phyloP scores from a whole-genome alignment of 108 stramenopile genomes.

The Cyclostephanos invisitatus region DNA sequence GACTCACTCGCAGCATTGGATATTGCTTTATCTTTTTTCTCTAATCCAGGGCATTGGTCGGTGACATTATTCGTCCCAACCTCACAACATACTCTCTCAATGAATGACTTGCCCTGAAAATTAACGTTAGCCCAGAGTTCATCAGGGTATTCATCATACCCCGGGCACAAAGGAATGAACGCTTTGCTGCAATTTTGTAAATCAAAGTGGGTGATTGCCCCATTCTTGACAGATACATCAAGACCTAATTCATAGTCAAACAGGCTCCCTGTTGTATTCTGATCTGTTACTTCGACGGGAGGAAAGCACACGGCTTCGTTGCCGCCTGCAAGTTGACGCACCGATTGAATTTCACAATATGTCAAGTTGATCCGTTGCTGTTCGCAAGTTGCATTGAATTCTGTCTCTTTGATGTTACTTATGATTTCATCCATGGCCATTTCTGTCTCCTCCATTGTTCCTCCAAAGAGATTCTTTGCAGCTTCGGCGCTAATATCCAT shows the following conservation, averaged over 20 bases:
- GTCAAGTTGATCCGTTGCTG: conserved; percentile 37
- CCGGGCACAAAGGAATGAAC: conserved; percentile 28
- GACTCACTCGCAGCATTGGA: conserved; percentile 26
- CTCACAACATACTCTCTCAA: conserved; percentile 43
- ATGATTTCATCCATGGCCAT: conserved; percentile 28
- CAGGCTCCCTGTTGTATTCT: conserved; percentile 6
- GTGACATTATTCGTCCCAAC: conserved; percentile 35
- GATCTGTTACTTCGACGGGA: neutral
- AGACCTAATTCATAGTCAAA: neutral
- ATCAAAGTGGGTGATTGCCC: neutral
- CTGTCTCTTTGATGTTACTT: conserved; percentile 8
- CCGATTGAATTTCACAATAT: conserved; percentile 33
- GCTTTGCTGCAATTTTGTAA: conserved; percentile 42
- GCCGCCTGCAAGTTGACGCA: conserved; percentile 36
- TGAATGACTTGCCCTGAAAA: conserved; percentile 13
- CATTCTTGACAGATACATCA: neutral
- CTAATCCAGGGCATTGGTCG: conserved; percentile 31
- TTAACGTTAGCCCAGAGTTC: conserved; percentile 35
- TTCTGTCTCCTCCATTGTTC: conserved; percentile 27
- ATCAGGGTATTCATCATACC: conserved; percentile 42
- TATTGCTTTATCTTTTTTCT: conserved; percentile 11
- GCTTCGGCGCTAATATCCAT: conserved; percentile 46
- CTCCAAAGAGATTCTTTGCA: conserved; percentile 20
- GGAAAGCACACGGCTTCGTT: conserved; percentile 21
- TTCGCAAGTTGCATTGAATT: conserved; percentile 25